Base-by-base conservation (phyloP, 208 protist genomes). In the Polymyxa betae region DNA sequence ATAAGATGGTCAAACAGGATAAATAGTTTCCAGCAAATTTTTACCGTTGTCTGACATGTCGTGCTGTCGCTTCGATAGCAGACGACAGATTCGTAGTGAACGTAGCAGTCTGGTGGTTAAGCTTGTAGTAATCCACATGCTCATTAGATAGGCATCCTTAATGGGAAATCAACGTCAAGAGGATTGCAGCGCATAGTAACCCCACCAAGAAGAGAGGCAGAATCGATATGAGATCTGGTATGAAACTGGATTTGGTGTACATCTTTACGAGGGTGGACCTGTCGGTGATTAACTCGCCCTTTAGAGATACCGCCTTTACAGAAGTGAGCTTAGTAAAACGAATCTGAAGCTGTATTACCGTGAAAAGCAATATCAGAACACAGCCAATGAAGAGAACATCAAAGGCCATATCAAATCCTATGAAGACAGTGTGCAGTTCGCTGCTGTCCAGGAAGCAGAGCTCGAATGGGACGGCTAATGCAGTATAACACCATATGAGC, bases 251-350 rank as follows among this genome's bases (percentile, higher is more conserved):
- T 12, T n/a, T 5, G 35, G 40, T 12, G n/a, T 82, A 82, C 35
- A 82, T 35, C n/a, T 12, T 45, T 43, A 35, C n/a, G 16, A 82
- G n/a, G 16, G 40, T 82, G 5, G n/a, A 45, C n/a, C 72, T 35
- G n/a, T 82, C 72, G 5, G 72, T 82, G 72, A 82, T 82, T n/a
- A 82, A n/a, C 72, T 82, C 35, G 16, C 72, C 72, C 16, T 82
- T 82, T 12, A 82, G n/a, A 43, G 5, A 82, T 35, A 82, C n/a
- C 5, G 16, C 72, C 72, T 82, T 5, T 82, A 82, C 16, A 82
- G 10, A 35, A 5, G n/a, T 82, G 16, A 82, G 35, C 5, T 38
- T 82, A 20, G 35, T 35, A 5, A 43, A 43, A 38, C n/a, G 72
- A 5, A 20, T 82, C 35, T 20, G 5, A 40, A n/a, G 35, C 35